A percentile compares a stretch with the other conserved stretches of the same genome.
phyloP scores from a whole-genome alignment of 2,329 filamentous ascomycete species.

The Blastomyces percursus region DNA sequence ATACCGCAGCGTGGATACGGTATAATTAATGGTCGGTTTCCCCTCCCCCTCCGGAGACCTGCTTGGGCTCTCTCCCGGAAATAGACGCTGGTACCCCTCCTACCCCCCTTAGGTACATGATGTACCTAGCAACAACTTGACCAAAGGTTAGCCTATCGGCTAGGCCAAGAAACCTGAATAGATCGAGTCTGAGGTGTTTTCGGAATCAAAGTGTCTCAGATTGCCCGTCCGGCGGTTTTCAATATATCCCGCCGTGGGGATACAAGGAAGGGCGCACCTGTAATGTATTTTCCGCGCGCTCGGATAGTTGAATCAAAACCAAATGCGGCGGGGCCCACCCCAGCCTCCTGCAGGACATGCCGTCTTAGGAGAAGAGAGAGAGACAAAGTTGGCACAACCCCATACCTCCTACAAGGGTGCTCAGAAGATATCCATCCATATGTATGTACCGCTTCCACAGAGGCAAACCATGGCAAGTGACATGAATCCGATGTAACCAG shows the following conservation, averaged over 20 bases:
- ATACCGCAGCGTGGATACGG: background rate
- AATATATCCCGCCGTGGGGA: background rate
- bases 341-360: too few relatives aligned
- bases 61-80: background rate
- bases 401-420: background rate
- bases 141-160: background rate
- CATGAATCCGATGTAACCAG: background rate
- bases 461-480: background rate
- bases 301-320: background rate
- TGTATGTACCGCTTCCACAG: background rate
- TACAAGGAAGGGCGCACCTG: background rate
- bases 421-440: background rate
- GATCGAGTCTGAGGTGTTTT: background rate
- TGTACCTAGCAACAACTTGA: background rate
- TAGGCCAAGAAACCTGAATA: background rate
- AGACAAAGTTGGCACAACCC: background rate
- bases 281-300: background rate
- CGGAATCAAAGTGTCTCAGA: background rate
- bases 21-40: background rate
- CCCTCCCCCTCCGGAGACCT: background rate
- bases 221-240: background rate
- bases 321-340: too few relatives aligned
- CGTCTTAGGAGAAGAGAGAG: background rate
- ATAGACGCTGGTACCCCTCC: background rate
- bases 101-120: background rate